Base-by-base conservation (phyloP, 352 stramenopile genomes). In the Elongisporangium undulatum region DNA sequence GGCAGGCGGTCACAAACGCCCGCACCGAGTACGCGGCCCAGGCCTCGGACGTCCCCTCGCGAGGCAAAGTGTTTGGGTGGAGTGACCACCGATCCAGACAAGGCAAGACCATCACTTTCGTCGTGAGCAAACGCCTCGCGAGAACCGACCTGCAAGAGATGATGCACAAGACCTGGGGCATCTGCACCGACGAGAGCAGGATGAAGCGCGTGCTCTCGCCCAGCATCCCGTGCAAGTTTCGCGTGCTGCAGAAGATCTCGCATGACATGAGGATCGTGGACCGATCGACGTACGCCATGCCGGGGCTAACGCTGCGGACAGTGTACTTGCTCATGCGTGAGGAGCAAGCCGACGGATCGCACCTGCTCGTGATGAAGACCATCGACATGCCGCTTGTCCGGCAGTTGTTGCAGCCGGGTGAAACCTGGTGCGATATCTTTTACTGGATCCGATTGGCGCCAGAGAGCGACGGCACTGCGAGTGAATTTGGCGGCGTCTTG, bases 391-490 rank as follows among this genome's bases (percentile, higher is more conserved):
- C 72, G 38, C 57, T 74, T 22, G 71, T 82, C 23, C 77, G 80
- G 55, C 63, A 68, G 23, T 49, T 74, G 53, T 61, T 89, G 48
- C 59, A 58, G 1, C 55, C 69, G 17, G 61, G 81, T 50, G 75
- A 89, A 58, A 41, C 68, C 24, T 89, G 77, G 77, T 84, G 72
- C 64, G 72, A 89, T 51, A 76, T 87, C 53, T 85, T 85, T 62
- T 89, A 89, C 59, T 89, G 75, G 74, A 75, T 84, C 63, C 69
- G 75, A 51, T 80, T 82, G 51, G 56, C 71, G 13, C 61, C 67
- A 2, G 34, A 45, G 13, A 1, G 21, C 22, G 16, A 66, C 48
- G 22, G 58, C 26, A 71, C 62, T 0, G 34, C 55, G 16, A 55
- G 62, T 17, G 67, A 84, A 60, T 84, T 89, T 53, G 79, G 79